Evolutionary conservation across 2,329 filamentous ascomycete species (phyloP).

Genomic region (Fusarium graminum): DNA sequence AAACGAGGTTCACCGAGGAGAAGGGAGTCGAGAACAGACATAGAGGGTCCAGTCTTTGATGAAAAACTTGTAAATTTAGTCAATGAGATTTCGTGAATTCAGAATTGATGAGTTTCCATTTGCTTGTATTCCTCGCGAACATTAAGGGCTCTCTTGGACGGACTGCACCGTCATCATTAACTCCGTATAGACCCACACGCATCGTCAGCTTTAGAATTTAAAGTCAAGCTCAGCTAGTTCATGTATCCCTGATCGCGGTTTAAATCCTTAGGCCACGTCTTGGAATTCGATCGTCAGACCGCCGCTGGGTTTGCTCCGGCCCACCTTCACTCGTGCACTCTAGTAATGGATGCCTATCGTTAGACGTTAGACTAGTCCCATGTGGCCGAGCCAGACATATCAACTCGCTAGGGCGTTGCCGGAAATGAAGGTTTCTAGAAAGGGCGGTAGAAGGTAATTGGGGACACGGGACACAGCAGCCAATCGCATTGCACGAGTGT

Average conservation of each 20-base stretch:
- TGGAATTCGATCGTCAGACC: neutral
- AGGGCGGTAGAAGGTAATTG: constrained; percentile 40
- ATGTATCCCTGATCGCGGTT: neutral
- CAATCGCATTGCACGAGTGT: constrained; percentile 30
- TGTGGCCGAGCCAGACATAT: neutral
- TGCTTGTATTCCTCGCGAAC: neutral
- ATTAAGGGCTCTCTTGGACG: neutral
- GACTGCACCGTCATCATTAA: neutral
- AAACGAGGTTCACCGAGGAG: no score
- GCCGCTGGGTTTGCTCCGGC: neutral
- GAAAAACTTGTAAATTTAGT: no score
- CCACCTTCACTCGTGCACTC: neutral
- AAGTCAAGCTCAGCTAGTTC: neutral
- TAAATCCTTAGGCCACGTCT: neutral
- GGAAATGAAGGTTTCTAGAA: constrained; percentile 49
- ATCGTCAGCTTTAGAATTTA: neutral
- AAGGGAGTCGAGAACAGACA: no score
- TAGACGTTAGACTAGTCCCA: neutral
- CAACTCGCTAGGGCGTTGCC: constrained; percentile 15
- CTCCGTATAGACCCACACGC: neutral
- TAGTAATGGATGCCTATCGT: neutral
- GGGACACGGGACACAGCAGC: constrained; percentile 10
- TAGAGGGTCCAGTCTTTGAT: no score
- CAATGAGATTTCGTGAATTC: no score
- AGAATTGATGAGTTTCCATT: neutral